These are phyloP conservation scores for Eremothecium gossypii DNA, from an alignment of 1,139 yeast genomes.

Conservation along the genomic window DNA sequence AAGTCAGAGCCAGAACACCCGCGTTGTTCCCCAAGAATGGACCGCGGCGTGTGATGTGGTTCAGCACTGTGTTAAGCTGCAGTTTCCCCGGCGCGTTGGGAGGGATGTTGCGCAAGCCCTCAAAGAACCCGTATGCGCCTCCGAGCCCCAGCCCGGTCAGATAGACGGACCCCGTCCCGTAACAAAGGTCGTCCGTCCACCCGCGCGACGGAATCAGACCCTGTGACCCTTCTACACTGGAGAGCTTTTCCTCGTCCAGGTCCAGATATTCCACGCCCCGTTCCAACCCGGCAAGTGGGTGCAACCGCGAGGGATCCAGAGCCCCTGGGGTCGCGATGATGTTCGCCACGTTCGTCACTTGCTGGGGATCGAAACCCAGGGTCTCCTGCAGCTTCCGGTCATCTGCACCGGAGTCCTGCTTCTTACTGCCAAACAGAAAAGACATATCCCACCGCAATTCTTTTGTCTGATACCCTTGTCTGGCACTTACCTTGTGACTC, in stretches of 20 bases:
- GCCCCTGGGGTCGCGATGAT: constrained; percentile 53
- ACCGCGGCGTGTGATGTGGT: constrained; percentile 90
- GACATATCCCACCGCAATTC: constrained; percentile 37
- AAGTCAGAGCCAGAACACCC: constrained; percentile 84
- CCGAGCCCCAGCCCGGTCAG: constrained; percentile 74
- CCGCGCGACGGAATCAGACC: constrained; percentile 91
- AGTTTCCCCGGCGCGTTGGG: constrained; percentile 62
- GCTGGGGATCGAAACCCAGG: constrained; percentile 60
- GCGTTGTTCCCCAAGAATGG: constrained; percentile 93
- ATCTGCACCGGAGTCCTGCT: constrained; percentile 16
- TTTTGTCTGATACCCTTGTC: background rate
- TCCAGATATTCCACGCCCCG: constrained; percentile 85
- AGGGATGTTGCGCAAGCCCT: constrained; percentile 73
- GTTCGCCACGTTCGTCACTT: constrained; percentile 54
- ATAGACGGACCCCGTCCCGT: constrained; percentile 95
- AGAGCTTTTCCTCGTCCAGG: constrained; percentile 73
- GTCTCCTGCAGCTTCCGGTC: constrained; percentile 25
- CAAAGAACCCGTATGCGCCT: constrained; percentile 80
- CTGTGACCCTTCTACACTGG: constrained; percentile 72
- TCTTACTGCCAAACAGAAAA: constrained; percentile 56
- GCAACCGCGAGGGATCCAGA: constrained; percentile 66
- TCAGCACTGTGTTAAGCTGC: constrained; percentile 78
- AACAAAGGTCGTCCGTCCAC: constrained; percentile 94
- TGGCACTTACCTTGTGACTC: background rate
- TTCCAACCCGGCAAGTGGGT: constrained; percentile 90